A percentile compares a stretch with the other conserved stretches of the same genome.
These are phyloP conservation scores for Lentinula detonsa DNA, from an alignment of 768 basidiomycete genomes.

Conservation along the genomic window DNA sequence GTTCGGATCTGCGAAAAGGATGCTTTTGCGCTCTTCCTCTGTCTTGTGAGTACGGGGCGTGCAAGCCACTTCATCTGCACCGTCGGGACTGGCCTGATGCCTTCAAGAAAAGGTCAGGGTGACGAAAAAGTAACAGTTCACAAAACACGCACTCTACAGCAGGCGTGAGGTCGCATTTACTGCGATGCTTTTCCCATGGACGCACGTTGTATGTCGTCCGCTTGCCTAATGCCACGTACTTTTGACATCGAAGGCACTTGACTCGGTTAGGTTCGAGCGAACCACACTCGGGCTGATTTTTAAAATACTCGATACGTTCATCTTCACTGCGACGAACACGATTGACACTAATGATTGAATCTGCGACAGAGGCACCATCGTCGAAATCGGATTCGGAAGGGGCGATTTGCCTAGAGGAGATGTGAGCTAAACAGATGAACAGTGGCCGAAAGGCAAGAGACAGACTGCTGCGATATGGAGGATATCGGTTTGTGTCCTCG, in stretches of 20 bases:
- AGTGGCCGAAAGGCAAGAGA: neutral
- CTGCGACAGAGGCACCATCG: conserved; percentile 48
- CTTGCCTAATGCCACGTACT: conserved; percentile 51
- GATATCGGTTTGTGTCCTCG: conserved; percentile 11
- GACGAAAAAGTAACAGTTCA: neutral
- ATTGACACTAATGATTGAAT: conserved; percentile 36
- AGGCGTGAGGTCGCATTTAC: conserved; percentile 40
- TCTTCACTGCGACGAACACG: conserved; percentile 50
- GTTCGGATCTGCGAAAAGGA: conserved; percentile 48
- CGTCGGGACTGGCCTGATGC: conserved; percentile 2
- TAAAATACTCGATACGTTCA: conserved; percentile 60
- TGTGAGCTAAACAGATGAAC: too few species aligned
- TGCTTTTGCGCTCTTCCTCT: conserved; percentile 41
- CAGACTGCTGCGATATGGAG: conserved; percentile 1
- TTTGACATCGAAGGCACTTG: conserved; percentile 53
- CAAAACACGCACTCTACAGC: conserved; percentile 7
- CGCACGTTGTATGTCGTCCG: conserved; percentile 50
- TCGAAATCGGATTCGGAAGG: conserved; percentile 32
- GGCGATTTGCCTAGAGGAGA: neutral
- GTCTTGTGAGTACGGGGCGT: conserved; percentile 15
- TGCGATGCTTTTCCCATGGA: conserved; percentile 57
- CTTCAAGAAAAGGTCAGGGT: neutral
- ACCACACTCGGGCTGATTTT: conserved; percentile 53
- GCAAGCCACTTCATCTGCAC: neutral
- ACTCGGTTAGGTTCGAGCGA: conserved; percentile 48